phyloP scores from a whole-genome alignment of 768 basidiomycete genomes.

The Tulasnella sp. region DNA sequence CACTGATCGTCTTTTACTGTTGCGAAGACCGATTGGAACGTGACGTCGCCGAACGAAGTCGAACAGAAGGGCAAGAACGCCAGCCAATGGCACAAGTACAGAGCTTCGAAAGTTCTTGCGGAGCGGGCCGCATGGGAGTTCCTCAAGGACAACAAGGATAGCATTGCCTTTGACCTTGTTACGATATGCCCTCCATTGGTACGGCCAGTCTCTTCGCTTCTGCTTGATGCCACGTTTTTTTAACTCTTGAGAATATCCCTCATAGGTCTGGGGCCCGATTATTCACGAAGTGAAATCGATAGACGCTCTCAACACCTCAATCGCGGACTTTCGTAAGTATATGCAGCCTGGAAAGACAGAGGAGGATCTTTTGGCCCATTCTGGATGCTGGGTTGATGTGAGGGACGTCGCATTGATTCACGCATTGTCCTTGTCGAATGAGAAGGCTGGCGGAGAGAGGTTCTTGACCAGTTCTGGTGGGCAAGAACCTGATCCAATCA shows the following conservation, averaged over 20 bases:
- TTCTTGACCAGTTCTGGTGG: neutral
- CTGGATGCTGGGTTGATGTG: constrained; percentile 23
- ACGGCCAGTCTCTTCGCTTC: no score
- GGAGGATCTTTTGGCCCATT: constrained; percentile 16
- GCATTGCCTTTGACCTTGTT: neutral
- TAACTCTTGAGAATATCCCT: no score
- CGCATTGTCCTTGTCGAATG: constrained; percentile 17
- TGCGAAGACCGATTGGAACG: constrained; percentile 9
- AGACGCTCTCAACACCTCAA: constrained; percentile 29
- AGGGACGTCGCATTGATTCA: constrained; percentile 24
- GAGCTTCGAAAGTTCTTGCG: constrained; percentile 9
- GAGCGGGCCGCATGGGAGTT: constrained; percentile 17
- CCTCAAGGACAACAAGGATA: constrained; percentile 8
- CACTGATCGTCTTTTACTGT: no score
- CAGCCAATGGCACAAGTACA: neutral
- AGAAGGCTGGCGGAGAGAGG: constrained; percentile 19
- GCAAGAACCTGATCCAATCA: neutral
- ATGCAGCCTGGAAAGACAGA: constrained; percentile 1
- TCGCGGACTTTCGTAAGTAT: constrained; percentile 16
- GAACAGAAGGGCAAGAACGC: neutral
- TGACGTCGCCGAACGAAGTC: neutral
- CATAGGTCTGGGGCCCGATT: constrained; percentile 26
- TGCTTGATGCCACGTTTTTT: no score
- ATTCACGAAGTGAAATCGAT: constrained; percentile 28
- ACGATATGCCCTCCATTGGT: neutral